A percentile compares a stretch with the other conserved stretches of the same genome.
Evolutionary conservation across 768 basidiomycete genomes (phyloP).

Genomic region (Lentinula sp.): DNA sequence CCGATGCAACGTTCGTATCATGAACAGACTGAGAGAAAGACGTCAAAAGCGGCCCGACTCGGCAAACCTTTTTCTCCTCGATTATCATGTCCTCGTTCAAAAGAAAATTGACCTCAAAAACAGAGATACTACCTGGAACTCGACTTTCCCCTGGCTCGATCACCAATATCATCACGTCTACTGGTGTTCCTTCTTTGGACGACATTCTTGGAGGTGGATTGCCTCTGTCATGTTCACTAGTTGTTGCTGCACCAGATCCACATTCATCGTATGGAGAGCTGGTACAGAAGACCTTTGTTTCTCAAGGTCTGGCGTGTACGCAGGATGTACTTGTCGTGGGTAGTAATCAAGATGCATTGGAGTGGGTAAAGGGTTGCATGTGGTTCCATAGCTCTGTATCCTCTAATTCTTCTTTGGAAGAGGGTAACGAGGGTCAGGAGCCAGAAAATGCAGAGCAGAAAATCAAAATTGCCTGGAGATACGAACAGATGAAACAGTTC

Average conservation of each 20-base stretch:
- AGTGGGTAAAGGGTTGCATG: slow-evolving; percentile 72
- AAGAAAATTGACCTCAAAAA: slow-evolving; percentile 47
- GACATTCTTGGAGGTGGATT: slow-evolving; percentile 92
- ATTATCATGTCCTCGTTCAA: slow-evolving; percentile 75
- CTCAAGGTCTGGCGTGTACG: slow-evolving; percentile 74
- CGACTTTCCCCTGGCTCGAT: slow-evolving; percentile 51
- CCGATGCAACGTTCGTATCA: neutral
- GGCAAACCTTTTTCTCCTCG: neutral
- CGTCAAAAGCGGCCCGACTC: neutral
- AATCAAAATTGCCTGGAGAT: slow-evolving; percentile 97
- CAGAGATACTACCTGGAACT: slow-evolving; percentile 43
- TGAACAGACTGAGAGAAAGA: neutral
- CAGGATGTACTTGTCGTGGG: slow-evolving; percentile 70
- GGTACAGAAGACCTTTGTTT: slow-evolving; percentile 81
- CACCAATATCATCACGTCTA: slow-evolving; percentile 61
- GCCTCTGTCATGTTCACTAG: slow-evolving; percentile 71
- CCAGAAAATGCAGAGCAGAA: slow-evolving; percentile 38
- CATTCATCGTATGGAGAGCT: slow-evolving; percentile 85
- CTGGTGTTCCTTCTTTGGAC: slow-evolving; percentile 90
- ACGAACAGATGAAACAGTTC: slow-evolving; percentile 89
- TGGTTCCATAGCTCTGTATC: slow-evolving; percentile 46
- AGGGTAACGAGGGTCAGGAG: slow-evolving; percentile 32
- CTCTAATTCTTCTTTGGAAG: slow-evolving; percentile 10
- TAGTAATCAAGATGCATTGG: slow-evolving; percentile 34
- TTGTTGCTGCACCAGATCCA: slow-evolving; percentile 76